These are phyloP conservation scores for Botryotinia calthae DNA, from an alignment of 2,329 filamentous ascomycete species.

Conservation along the genomic window DNA sequence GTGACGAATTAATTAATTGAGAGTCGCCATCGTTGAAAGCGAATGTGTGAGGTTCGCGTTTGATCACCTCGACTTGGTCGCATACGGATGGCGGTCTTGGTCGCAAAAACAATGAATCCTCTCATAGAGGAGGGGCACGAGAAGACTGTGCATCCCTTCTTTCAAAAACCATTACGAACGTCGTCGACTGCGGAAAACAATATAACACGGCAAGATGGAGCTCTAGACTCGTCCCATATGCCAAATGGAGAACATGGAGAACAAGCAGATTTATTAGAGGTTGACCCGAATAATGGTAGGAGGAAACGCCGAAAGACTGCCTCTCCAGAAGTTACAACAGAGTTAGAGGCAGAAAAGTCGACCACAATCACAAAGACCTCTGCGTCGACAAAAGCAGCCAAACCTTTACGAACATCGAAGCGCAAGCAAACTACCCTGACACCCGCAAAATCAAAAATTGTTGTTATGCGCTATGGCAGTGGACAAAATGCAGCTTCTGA, in stretches of 20 bases:
- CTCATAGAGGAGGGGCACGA: conserved; percentile 29
- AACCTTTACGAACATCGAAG: conserved; percentile 5
- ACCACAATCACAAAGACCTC: neutral
- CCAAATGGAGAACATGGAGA: conserved; percentile 11
- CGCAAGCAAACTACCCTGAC: neutral
- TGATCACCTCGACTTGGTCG: conserved; percentile 3
- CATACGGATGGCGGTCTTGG: conserved; percentile 35
- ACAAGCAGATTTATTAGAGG: conserved; percentile 33
- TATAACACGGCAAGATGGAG: neutral
- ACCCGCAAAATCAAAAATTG: conserved; percentile 41
- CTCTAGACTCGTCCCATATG: neutral
- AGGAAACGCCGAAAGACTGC: conserved; percentile 48
- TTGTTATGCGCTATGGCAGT: conserved; percentile 58
- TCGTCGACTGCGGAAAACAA: neutral
- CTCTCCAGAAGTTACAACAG: conserved; percentile 20
- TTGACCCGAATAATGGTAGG: conserved; percentile 38
- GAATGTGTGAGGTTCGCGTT: conserved; percentile 34
- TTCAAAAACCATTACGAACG: conserved; percentile 35
- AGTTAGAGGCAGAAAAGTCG: neutral
- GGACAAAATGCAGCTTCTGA: conserved; percentile 46
- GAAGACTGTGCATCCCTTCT: conserved; percentile 37
- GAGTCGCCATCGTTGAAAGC: conserved; percentile 18
- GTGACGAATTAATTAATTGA: neutral
- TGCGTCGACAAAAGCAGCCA: neutral
- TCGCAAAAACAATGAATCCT: conserved; percentile 35